Percentiles rank a stretch among this genome's conserved stretches.
These are phyloP conservation scores for Kazachstania bromeliacearum DNA, from an alignment of 805 yeast genomes.

Conservation along the genomic window DNA sequence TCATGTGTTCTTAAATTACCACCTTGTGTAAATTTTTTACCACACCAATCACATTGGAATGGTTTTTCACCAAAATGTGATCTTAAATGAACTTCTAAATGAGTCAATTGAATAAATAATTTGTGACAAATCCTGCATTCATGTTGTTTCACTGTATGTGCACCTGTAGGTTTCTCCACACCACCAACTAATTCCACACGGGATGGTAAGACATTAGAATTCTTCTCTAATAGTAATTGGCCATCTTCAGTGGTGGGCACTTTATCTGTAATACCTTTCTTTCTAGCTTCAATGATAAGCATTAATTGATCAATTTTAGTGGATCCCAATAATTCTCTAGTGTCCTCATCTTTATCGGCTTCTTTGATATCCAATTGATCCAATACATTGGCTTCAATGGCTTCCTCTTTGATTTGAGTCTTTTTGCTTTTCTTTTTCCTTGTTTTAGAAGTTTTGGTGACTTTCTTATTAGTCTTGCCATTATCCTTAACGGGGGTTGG, in stretches of 20 bases:
- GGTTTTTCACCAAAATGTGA: slow-evolving; percentile 85
- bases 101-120: slow-evolving; percentile 78
- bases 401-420: slow-evolving; percentile 9
- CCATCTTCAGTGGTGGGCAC: slow-evolving; percentile 65
- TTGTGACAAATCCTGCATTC: slow-evolving; percentile 72
- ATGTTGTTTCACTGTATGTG: slow-evolving; percentile 40
- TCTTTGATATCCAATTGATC: neutral
- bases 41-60: slow-evolving; percentile 68
- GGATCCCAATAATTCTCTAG: slow-evolving; percentile 68
- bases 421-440: neutral
- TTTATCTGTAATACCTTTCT: slow-evolving; percentile 57
- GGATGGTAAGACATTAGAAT: slow-evolving; percentile 44
- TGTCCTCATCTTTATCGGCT: slow-evolving; percentile 36
- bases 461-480: neutral
- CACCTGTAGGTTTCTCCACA: slow-evolving; percentile 50
- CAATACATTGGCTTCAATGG: slow-evolving; percentile 8
- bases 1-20: slow-evolving; percentile 82
- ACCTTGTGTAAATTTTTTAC: slow-evolving; percentile 78
- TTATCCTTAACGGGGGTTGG: neutral
- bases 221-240: slow-evolving; percentile 44
- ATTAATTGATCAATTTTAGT: slow-evolving; percentile 86
- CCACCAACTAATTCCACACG: slow-evolving; percentile 70
- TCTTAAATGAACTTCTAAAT: slow-evolving; percentile 79
- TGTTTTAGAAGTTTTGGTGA: neutral
- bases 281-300: slow-evolving; percentile 84